Conservation (phyloP, 352 stramenopile species). For the Phytopythium chamaehyphon region DNA sequence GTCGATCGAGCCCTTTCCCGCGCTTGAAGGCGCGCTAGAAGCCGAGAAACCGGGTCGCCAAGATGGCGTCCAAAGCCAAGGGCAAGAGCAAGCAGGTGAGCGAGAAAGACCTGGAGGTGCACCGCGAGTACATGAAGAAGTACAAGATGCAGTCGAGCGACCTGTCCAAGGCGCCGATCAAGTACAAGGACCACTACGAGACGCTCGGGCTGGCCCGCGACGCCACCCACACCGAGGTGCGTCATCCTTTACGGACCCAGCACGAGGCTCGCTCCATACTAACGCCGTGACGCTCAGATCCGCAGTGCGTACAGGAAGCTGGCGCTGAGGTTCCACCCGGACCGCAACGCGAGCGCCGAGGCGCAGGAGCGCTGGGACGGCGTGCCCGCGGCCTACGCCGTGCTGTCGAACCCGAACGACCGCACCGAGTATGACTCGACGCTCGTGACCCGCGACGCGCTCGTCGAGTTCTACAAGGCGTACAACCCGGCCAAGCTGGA, state of each 20-base stretch:
- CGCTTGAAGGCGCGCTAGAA: background rate
- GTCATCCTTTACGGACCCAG: too few species aligned
- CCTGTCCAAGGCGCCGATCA: conserved; percentile 44
- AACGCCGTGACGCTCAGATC: too few species aligned
- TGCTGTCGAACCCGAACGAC: conserved; percentile 79
- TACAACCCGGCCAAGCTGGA: conserved; percentile 85
- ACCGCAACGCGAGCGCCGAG: conserved; percentile 87
- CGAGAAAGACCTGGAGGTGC: conserved; percentile 77
- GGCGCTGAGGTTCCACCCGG: conserved; percentile 84
- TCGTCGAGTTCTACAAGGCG: conserved; percentile 78
- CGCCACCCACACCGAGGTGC: conserved; percentile 66
- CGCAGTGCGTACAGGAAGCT: conserved; percentile 89
- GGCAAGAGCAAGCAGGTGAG: conserved; percentile 12
- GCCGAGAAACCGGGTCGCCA: background rate
- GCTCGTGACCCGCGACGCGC: conserved; percentile 64
- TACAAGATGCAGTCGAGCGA: conserved; percentile 81
- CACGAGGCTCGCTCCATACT: too few species aligned
- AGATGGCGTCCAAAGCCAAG: conserved; percentile 1
- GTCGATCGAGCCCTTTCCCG: conserved; percentile 1
- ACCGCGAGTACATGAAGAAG: conserved; percentile 88
- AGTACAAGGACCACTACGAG: conserved; percentile 82
- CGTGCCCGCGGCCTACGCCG: conserved; percentile 63
- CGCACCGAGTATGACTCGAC: conserved; percentile 76
- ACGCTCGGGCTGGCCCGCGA: conserved; percentile 50
- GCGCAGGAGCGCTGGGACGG: conserved; percentile 73